Base-by-base conservation (phyloP, 2,329 filamentous ascomycete genomes). In the Pseudocercospora fijiensis region DNA sequence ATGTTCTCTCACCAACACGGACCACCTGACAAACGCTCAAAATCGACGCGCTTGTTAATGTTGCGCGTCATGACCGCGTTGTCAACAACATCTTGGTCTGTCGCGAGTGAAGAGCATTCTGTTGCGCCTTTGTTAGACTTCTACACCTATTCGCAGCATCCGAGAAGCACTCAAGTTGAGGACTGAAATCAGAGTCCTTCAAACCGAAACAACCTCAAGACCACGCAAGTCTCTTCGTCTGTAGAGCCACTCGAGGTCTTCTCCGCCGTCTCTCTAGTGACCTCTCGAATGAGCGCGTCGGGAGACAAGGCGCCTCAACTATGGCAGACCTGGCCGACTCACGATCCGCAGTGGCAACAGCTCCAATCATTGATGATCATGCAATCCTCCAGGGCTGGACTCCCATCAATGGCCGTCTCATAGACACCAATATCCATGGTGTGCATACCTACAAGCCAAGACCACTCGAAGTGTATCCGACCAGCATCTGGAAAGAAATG, bases 351-450 rank as follows among this genome's bases (percentile, higher is more conserved):
- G 37, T n/a, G 1, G 5, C 37, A 41, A n/a, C 49, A n/a, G 49
- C 49, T 16, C 22, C 26, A 13, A n/a, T 49, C 26, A 53, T 53
- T 24, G 49, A 53, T 26, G 49, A 28, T 26, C 49, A 53, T 28
- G 24, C 49, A 1, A 22, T 28, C 11, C 30, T 57, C 22, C 55
- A 57, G 18, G 20, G 55, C 28, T 57, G 55, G 55, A 57, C 55
- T 24, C 55, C 55, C 33, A 57, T 57, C 55, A 57, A 57, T 7
- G 55, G 33, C 27, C 55, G 55, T 6, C n/a, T 10, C 30, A 22
- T 45, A 26, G 28, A 20, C 18, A 57, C 55, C n/a, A 57, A 57
- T 18, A 24, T 43, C 16, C 33, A 57, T 41, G 55, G 55, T 18
- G 55, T 57, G 28, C 28, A 43, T 3, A 26, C n/a, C 20, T 41